phyloP scores from a whole-genome alignment of 345 rosid genomes.

The Lumnitzera racemosa region DNA sequence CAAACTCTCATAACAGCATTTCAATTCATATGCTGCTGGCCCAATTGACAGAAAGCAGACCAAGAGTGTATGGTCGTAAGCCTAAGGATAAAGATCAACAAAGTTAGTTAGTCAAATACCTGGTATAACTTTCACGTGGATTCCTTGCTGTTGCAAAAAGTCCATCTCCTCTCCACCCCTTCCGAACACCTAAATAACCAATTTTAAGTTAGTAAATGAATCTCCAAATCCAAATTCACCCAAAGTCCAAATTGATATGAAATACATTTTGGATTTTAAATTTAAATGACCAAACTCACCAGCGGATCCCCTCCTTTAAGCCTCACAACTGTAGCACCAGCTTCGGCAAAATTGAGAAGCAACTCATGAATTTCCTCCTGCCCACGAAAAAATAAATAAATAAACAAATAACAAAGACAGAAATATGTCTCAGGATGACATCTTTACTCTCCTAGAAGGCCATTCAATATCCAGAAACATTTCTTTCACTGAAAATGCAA shows the following conservation, averaged over 20 bases:
- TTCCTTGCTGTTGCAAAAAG: conserved; percentile 85
- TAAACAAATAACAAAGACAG: not conserved
- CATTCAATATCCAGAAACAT: not conserved
- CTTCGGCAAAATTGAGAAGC: conserved; percentile 87
- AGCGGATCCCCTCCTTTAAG: conserved; percentile 99
- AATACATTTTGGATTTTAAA: not conserved
- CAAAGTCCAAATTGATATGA: not conserved
- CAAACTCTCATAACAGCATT: no score
- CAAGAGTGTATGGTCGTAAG: no score
- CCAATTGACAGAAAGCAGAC: no score
- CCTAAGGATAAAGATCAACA: no score
- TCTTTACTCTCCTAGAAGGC: not conserved
- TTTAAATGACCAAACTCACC: conserved; percentile 35
- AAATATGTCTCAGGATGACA: not conserved
- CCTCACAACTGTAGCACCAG: conserved; percentile 92
- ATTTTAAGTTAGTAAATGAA: no score
- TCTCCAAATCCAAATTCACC: not conserved
- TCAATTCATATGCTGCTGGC: no score
- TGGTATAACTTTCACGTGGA: conserved; percentile 83
- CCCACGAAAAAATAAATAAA: conserved; percentile 8
- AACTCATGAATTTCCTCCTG: conserved; percentile 97
- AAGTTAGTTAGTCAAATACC: conserved; percentile 26
- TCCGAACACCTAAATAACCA: conserved; percentile 61
- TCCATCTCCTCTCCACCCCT: conserved; percentile 99
- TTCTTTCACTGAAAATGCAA: not conserved